Base-by-base conservation (phyloP, 352 stramenopile genomes). In the Phytophthora boehmeriae region DNA sequence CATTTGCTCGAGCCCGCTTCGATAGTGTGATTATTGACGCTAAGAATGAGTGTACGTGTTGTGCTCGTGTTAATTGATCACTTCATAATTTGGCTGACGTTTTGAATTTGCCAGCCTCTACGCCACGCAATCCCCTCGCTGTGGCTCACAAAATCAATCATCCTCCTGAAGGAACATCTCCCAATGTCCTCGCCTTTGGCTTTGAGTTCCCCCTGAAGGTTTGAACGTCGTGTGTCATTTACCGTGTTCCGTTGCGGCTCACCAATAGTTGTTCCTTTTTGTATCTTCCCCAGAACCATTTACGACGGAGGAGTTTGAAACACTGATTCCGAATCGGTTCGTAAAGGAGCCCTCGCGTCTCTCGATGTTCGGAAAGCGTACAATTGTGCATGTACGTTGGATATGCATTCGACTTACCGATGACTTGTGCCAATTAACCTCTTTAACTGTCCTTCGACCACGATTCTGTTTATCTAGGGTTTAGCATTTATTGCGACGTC, bases 121-220 rank as follows among this genome's bases (percentile, higher is more conserved):
- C 67, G 20, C 83, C 82, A 1, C 65, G 70, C 4, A 96, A 96
- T 43, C 73, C 76, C 9, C 71, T 94, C 34, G 85, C 81, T 16
- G 72, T 96, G 2, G 87, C 77, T 20, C 87, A 96, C 68, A 94
- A 92, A 66, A 93, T 96, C 61, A 96, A 96, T 59, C 87, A 96
- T 25, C 87, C 87, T 39, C 85, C 87, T 0, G 69, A 59, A 5
- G 84, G 80, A 45, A 80, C 72, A 5, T 61, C 72, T 27, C 87
- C 87, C 9, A 96, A 96, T 22, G 85, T 94, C 3, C 75, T 96
- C 51, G 83, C 83, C 8, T 92, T 96, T 35, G 71, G 76, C 1
- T 96, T 91, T 60, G 83, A 96, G 20, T 96, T 94, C 48, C 86
- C 87, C 10, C 72, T 1, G 71, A 86, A 78, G 80, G 83, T 90